Base-by-base conservation (phyloP, 352 stramenopile species). In the Blastocystis sp. region DNA sequence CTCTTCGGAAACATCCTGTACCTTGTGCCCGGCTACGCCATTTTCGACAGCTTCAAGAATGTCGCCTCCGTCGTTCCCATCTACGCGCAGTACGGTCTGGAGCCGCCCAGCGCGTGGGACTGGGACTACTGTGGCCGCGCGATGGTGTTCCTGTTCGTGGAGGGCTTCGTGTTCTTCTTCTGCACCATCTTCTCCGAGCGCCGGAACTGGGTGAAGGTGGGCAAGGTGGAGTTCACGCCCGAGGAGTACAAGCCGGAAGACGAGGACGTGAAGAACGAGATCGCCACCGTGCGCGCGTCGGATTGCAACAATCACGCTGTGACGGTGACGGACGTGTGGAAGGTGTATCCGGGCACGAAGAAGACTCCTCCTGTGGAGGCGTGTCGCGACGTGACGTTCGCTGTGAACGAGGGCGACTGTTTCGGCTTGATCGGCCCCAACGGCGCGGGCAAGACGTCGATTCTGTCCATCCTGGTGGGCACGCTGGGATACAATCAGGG, bases 311-410 rank as follows among this genome's bases (percentile, higher is more conserved):
- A 91, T 61, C 90, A 51, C 63, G 92, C 51, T 81, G 35, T 85
- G 16, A 9, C 63, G 1, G 35, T 90, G 3, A 91, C 93, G 29
- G 88, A 91, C 21, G 91, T 95, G 0, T 88, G 89, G 3, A 90
- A 94, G 29, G 29, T 63, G 13, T 90, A 91, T 29, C 91, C 95
- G 9, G 90, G 91, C 41, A 94, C 94, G 41, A 91, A 91, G 62
- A 95, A 96, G 69, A 79, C 89, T 0, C 93, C 95, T 62, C 92
- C 96, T 0, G 96, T 96, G n/a, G 93, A 95, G 78, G 88, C 91
- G 12, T 95, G 94, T 88, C 81, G 91, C 29, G 93, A 93, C 69
- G 92, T 92, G 51, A 94, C 94, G 82, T 90, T 91, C 67, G 93
- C 92, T 31, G 93, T 95, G 0, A 88, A 93, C 80, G 35, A 63